Evolutionary conservation across 257 asterid genomes (phyloP), one percentile per base, ranked within the genome.

Genomic region (Paraleonurus japonicus): DNA sequence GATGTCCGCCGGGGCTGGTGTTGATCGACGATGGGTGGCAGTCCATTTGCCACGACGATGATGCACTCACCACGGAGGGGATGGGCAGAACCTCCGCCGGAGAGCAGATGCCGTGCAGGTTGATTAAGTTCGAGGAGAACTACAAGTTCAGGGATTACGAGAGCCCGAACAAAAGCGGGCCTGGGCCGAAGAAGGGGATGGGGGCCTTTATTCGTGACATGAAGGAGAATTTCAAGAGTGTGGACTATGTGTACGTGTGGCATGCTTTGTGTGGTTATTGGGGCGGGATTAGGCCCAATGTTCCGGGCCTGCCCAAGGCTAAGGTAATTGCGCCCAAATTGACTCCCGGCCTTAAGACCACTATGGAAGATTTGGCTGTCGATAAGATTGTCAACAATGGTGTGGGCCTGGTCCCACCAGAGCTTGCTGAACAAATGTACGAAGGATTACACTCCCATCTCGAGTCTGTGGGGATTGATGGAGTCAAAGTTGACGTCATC

Each of bases 261-360:
- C 98, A 93, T 73, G 98, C 98, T 0, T 50, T 93, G 17, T 90
- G 97, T 53, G 98, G 97, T 15, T 93, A 93, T n/a, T 93, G 97
- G 98, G 98, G 98, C 16, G 98, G 98, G 79, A 63, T 93, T 5
- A 60, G 96, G 50, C 97, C 98, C 61, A 75, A 75, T 5, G 77
- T 57, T 1, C 24, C 76, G 8, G 90, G 86, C 62, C 70, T 93
- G 39, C 97, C 98, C n/a, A 76, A 85, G 19, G 86, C 91, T 0
- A 78, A 76, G 62, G 91, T 93, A 7, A 78, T 90, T 15, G 68
- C 61, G 33, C 98, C 98, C 62, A 80, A 85, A 41, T 48, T 93
- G 23, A 77, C 96, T 0, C 96, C 98, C 22, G 98, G 97, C 60
- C 82, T 90, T 20, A 19, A 87, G 83, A 89, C 80, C 20, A 87